Base-by-base conservation (phyloP, 2,329 filamentous ascomycete species). In the Talaromyces rugulosus region DNA sequence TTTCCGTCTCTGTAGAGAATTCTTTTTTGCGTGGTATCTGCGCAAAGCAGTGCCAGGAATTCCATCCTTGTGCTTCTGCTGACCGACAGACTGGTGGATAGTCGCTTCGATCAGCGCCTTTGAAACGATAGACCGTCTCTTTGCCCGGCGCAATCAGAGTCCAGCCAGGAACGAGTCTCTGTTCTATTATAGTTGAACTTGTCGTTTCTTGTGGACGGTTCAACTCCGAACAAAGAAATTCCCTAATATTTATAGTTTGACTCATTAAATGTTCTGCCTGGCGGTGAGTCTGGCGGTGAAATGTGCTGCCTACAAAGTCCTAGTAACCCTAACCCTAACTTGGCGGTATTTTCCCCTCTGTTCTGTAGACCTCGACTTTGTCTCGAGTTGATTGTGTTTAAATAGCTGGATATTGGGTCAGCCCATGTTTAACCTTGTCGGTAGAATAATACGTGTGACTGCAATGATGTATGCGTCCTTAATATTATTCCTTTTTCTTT, bases 161-260 rank as follows among this genome's bases (percentile, higher is more conserved):
- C 54, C 54, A 56, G n/a, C 54, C 54, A 36, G 54, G 54, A 27
- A 42, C 54, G n/a, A 56, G 30, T 56, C 54, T 56, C 3, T 36
- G 54, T 28, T 56, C 54, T 31, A 56, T 56, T 14, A 31, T 53
- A 11, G 4, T 7, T 18, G 11, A 27, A 5, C 11, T 23, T 14
- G 44, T 27, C 11, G 7, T 4, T 27, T 27, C 16, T 47, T 9
- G 3, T 14, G 9, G 11, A 47, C 5, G 18, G 23, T 23, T 27
- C 4, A 27, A 47, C 11, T 11, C 2, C 23, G 23, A 27, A 9
- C 9, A 47, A 47, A 27, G 3, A 1, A 27, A 16, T 47, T 23
- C 2, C 8, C 11, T 27, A 8, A 9, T 47, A 47, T 23, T 47
- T 47, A 27, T 47, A 12, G 5, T 40, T n/a, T 2, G 36, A 40